Evolutionary conservation across 805 yeast genomes (phyloP), one percentile per base, ranked within the genome.

Genomic region (Candida succiphila): DNA sequence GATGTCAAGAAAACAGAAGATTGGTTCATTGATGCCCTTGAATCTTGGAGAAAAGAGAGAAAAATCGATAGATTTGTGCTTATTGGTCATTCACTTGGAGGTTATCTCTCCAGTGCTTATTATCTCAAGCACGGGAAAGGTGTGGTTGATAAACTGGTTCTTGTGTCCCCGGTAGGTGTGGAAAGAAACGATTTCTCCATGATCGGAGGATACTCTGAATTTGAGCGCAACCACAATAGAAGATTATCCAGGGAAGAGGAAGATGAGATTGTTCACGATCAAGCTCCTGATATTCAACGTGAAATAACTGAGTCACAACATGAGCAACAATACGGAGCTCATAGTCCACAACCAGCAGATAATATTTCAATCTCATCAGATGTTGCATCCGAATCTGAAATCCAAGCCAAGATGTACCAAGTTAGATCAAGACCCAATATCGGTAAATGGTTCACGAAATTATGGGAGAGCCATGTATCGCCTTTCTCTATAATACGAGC

Each of bases 51-150:
- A 41, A 45, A 44, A 14, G 56, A 47, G 14, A 56, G 68, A 20
- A 62, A 65, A 0, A 47, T 82, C 9, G 62, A 62, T 1, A 63
- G 69, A 33, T 67, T 82, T 30, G 73, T 70, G 38, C 47, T 83
- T n/a, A 61, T 82, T 14, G 89, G 86, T 1, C 94, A 83, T 51
- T 83, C 94, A 0, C 73, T 73, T 44, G 94, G 94, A 28, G 92
- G 85, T 0, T 78, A 80, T 45, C 59, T 86, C 52, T 69, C 82
- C 1, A 73, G 69, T 34, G 69, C 77, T n/a, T 82, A 79, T 46
- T 65, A 82, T 10, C 47, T 75, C 30, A 72, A 63, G 38, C 64
- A 75, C 43, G 82, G 85, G 0, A 26, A 30, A 10, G 30, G 27
- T 4, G 30, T 41, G 5, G 63, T 83, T 10, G 56, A 65, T n/a